phyloP scores from a whole-genome alignment of 805 yeast species.

The Metschnikowia kunwiensis region DNA sequence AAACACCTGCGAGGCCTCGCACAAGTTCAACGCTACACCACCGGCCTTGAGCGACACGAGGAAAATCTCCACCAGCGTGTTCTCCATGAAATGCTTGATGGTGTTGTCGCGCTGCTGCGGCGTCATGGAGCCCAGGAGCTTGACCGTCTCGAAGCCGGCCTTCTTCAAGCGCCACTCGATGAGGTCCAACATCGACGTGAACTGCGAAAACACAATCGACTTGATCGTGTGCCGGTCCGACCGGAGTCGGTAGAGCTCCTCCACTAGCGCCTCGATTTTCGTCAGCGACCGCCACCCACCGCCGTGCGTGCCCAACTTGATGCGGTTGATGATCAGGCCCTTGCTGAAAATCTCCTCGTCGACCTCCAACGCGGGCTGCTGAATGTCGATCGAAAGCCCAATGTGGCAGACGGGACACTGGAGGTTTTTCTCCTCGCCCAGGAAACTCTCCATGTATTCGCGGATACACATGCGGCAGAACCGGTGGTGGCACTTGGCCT shows the following conservation, averaged over 20 bases:
- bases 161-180: slow-evolving; percentile 94
- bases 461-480: slow-evolving; percentile 90
- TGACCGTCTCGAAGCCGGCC: slow-evolving; percentile 94
- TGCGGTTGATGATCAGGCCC: slow-evolving; percentile 78
- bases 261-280: slow-evolving; percentile 93
- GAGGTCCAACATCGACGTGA: slow-evolving; percentile 92
- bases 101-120: slow-evolving; percentile 93
- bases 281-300: slow-evolving; percentile 94
- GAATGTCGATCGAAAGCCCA: slow-evolving; percentile 83
- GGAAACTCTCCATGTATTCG: slow-evolving; percentile 83
- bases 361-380: slow-evolving; percentile 80
- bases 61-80: slow-evolving; percentile 88
- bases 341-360: slow-evolving; percentile 57
- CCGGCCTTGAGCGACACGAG: slow-evolving; percentile 96
- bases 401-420: slow-evolving; percentile 97
- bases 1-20: slow-evolving; percentile 97
- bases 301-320: slow-evolving; percentile 63
- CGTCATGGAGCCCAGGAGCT: slow-evolving; percentile 94
- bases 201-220: slow-evolving; percentile 95
- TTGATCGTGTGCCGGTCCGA: slow-evolving; percentile 87
- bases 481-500: slow-evolving; percentile 88
- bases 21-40: slow-evolving; percentile 93
- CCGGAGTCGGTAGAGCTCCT: slow-evolving; percentile 82
- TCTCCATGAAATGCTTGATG: slow-evolving; percentile 88
- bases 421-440: slow-evolving; percentile 55